Evolutionary conservation across 116 monocot genomes (phyloP).

Genomic region (Trichopus zeylanicus): DNA sequence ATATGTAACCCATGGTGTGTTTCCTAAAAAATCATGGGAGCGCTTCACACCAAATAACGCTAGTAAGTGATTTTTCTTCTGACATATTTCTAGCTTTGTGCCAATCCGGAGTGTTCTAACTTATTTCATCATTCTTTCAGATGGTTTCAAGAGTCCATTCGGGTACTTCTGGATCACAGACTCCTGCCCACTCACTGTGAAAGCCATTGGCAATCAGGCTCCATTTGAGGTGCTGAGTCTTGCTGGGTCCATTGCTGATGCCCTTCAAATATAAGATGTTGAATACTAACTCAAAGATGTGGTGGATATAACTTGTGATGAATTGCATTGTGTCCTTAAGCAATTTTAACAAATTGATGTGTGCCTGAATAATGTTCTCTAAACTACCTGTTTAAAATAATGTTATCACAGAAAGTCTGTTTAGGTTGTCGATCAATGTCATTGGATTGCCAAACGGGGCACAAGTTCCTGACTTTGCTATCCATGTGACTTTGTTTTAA

Average conservation of each 20-base stretch:
- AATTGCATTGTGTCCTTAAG: too few relatives aligned
- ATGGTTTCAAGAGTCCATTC: slow-evolving; percentile 23
- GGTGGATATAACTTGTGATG: too few relatives aligned
- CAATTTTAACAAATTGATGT: too few relatives aligned
- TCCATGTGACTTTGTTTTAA: too few relatives aligned
- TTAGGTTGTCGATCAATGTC: too few relatives aligned
- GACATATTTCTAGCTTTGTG: neutral
- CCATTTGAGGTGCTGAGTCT: slow-evolving; percentile 94
- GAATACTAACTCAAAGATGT: too few relatives aligned
- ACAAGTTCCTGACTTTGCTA: too few relatives aligned
- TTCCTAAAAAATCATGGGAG: slow-evolving; percentile 77
- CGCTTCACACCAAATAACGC: slow-evolving; percentile 31
- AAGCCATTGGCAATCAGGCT: slow-evolving; percentile 42
- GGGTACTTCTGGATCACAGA: slow-evolving; percentile 89
- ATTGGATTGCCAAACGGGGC: too few relatives aligned
- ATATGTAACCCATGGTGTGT: slow-evolving; percentile 88
- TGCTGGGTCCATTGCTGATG: slow-evolving; percentile 79
- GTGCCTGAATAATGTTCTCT: too few relatives aligned
- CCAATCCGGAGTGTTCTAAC: neutral
- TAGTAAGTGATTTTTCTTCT: too few relatives aligned
- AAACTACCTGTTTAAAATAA: too few relatives aligned
- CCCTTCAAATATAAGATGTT: slow-evolving; percentile 28
- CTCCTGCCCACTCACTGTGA: slow-evolving; percentile 80
- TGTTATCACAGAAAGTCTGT: too few relatives aligned
- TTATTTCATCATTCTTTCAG: slow-evolving; percentile 16